phyloP scores from a whole-genome alignment of 1,139 yeast genomes.

The Suhomyces terraborum region DNA sequence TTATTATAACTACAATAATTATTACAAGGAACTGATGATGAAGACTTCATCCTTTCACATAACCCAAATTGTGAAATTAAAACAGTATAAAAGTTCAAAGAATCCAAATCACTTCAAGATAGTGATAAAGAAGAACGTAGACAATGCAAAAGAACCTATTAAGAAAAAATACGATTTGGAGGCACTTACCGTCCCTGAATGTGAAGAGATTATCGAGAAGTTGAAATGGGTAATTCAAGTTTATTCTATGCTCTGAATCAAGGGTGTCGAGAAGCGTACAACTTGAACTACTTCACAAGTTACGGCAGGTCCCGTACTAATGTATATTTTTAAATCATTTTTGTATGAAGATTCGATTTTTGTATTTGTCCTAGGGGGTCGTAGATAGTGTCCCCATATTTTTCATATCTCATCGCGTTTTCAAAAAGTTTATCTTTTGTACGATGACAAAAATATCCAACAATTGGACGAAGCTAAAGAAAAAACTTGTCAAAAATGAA shows the following conservation, averaged over 20 bases:
- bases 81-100: conserved; percentile 65
- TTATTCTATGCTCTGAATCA: conserved; percentile 34
- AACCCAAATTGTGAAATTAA: conserved; percentile 72
- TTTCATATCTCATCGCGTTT: conserved; percentile 3
- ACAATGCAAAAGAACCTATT: conserved; percentile 30
- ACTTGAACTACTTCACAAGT: not conserved
- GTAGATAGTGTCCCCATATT: not conserved
- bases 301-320: conserved; percentile 7
- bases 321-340: not conserved
- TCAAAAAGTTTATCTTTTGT: not conserved
- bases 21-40: conserved; percentile 48
- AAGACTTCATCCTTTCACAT: conserved; percentile 89
- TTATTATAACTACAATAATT: conserved; percentile 55
- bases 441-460: conserved; percentile 19
- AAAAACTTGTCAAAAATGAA: conserved; percentile 19
- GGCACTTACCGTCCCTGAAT: conserved; percentile 61
- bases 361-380: not conserved
- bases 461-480: conserved; percentile 40
- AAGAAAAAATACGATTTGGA: conserved; percentile 85
- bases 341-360: not conserved
- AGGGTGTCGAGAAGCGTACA: too few relatives aligned
- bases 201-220: conserved; percentile 74
- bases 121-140: conserved; percentile 64
- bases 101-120: conserved; percentile 81
- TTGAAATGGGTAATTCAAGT: conserved; percentile 56